Evolutionary conservation across 2,329 filamentous ascomycete species (phyloP).

Genomic region (Myriosclerotinia duriaeana): DNA sequence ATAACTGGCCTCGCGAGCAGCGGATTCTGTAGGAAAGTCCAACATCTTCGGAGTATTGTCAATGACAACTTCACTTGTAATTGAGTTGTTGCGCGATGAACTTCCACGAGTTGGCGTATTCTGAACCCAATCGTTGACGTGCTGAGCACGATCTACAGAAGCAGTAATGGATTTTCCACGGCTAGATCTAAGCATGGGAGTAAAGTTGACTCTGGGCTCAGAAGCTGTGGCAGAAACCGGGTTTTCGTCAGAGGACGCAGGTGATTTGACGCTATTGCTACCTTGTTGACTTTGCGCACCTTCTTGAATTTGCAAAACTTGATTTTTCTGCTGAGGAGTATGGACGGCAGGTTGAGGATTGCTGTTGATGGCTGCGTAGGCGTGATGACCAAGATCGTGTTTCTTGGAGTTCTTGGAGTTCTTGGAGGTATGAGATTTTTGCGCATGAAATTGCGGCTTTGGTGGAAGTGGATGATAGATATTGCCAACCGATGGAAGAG

Average conservation of each 20-base stretch:
- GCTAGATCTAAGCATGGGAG: constrained; percentile 31
- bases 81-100: background rate
- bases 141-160: constrained; percentile 27
- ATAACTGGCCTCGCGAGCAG: background rate
- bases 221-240: constrained; percentile 26
- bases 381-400: background rate
- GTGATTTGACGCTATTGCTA: background rate
- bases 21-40: background rate
- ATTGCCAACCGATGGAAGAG: constrained; percentile 1
- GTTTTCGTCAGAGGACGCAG: background rate
- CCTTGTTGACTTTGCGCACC: background rate
- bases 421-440: background rate
- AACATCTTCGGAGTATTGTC: constrained; percentile 18
- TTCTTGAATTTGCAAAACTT: background rate
- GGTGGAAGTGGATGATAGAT: constrained; percentile 4
- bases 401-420: background rate
- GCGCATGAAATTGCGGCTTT: constrained; percentile 14
- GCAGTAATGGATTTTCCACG: constrained; percentile 29
- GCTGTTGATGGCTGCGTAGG: background rate
- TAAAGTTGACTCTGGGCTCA: constrained; percentile 23
- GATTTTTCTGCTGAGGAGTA: constrained; percentile 4
- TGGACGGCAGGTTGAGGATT: constrained; percentile 8
- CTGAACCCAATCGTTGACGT: constrained; percentile 28
- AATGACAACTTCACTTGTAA: background rate
- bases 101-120: constrained; percentile 23